These are phyloP conservation scores for Botrytis porri DNA, from an alignment of 2,329 filamentous ascomycete genomes.

Conservation along the genomic window DNA sequence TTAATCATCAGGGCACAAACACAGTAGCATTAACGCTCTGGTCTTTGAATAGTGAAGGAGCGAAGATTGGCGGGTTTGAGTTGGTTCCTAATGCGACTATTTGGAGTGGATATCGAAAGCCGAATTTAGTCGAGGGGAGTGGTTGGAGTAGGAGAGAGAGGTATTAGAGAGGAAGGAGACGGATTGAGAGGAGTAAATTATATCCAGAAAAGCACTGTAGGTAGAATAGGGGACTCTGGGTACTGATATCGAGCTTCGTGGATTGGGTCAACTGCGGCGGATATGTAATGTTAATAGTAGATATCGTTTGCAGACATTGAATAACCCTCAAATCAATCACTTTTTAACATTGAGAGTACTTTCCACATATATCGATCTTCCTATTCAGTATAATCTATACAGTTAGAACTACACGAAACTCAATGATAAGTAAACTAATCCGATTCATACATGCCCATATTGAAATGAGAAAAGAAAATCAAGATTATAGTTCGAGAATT, in stretches of 20 bases:
- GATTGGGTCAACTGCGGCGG: neutral
- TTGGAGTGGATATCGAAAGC: conserved; percentile 1
- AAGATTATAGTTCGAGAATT: neutral
- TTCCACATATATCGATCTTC: neutral
- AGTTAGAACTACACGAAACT: neutral
- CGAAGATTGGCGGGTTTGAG: conserved; percentile 10
- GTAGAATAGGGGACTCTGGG: neutral
- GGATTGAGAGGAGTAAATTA: neutral
- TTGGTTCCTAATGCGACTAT: neutral
- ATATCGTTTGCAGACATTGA: neutral
- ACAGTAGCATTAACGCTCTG: conserved; percentile 67
- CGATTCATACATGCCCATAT: neutral
- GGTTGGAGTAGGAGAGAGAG: neutral
- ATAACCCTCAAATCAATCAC: neutral
- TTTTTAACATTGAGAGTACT: too few species aligned
- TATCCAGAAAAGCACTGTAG: neutral
- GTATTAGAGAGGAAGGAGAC: neutral
- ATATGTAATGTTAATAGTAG: neutral
- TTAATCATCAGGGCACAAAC: conserved; percentile 69
- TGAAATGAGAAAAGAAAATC: rapidly evolving
- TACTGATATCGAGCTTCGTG: neutral
- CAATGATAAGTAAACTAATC: neutral
- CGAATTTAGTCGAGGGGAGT: conserved; percentile 32
- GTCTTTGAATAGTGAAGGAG: conserved; percentile 45
- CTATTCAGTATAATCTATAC: neutral